A percentile compares a stretch with the other conserved stretches of the same genome.
Evolutionary conservation across 495 filamentous ascomycete species (phyloP).

Genomic region (Venustampulla echinocandica): DNA sequence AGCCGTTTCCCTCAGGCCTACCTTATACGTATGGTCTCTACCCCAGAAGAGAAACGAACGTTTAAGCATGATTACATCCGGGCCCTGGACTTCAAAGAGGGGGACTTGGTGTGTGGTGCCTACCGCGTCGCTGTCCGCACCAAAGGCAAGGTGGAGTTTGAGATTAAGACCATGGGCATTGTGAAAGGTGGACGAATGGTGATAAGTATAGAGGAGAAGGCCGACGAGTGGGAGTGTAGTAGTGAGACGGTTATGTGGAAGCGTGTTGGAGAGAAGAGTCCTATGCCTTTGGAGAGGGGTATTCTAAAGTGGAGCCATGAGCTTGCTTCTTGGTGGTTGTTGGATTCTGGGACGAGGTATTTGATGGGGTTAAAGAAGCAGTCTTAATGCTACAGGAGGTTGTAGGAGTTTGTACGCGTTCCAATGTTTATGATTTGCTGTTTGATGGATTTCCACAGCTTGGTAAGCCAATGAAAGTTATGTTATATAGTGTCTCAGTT

Average conservation of each 20-base stretch:
- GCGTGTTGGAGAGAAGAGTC: not conserved
- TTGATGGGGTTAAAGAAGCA: not conserved
- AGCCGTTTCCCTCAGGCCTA: not conserved
- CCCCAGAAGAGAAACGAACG: not conserved
- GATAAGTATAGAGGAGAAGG: not conserved
- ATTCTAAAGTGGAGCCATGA: not conserved
- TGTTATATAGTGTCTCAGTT: too few species aligned
- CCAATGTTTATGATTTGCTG: too few species aligned
- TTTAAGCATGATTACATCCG: not conserved
- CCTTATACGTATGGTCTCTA: not conserved
- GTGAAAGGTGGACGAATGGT: not conserved
- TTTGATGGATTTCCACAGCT: too few species aligned
- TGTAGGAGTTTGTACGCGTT: too few species aligned
- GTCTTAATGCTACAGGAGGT: too few species aligned
- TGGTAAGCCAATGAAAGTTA: too few species aligned
- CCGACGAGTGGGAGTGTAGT: not conserved
- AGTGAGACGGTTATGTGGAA: constrained; percentile 7
- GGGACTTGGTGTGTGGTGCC: not conserved
- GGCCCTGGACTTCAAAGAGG: not conserved
- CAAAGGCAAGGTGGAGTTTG: constrained; percentile 1
- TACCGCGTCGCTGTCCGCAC: not conserved
- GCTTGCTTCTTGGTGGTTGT: constrained; percentile 2
- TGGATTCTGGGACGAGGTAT: constrained; percentile 1
- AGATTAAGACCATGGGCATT: not conserved
- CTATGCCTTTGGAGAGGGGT: constrained; percentile 2